Evolutionary conservation across 2,329 filamentous ascomycete species (phyloP).

Genomic region (Phyllosticta citrichinensis): DNA sequence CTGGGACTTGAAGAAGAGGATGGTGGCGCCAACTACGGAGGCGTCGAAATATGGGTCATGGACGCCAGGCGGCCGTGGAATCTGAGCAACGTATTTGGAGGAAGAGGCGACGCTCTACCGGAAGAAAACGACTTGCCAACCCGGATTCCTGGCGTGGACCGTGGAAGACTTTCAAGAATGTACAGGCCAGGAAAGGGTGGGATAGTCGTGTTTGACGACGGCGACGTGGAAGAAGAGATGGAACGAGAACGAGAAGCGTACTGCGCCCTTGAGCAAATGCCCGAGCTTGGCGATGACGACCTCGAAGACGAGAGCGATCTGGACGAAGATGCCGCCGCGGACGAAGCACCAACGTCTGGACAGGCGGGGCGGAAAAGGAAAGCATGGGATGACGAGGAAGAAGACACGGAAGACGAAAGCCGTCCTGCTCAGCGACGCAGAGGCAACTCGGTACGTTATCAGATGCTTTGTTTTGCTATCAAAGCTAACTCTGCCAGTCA

Average conservation of each 20-base stretch:
- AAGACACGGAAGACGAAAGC: constrained; percentile 54
- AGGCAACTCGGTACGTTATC: constrained; percentile 68
- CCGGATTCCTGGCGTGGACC: constrained; percentile 50
- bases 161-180: constrained; percentile 58
- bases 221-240: constrained; percentile 82
- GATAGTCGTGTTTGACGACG: constrained; percentile 90
- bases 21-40: constrained; percentile 54
- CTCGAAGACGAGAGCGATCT: constrained; percentile 50
- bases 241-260: constrained; percentile 69
- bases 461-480: neutral
- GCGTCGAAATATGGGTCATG: constrained; percentile 92
- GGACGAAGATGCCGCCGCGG: constrained; percentile 24
- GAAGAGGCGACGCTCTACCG: constrained; percentile 21
- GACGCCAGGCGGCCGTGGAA: constrained; percentile 94
- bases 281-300: constrained; percentile 68
- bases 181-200: constrained; percentile 77
- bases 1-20: constrained; percentile 68
- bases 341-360: constrained; percentile 22
- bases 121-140: constrained; percentile 24
- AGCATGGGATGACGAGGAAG: constrained; percentile 48
- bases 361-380: constrained; percentile 31
- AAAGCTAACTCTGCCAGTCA: constrained; percentile 36
- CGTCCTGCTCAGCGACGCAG: constrained; percentile 70
- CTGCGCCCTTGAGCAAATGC: constrained; percentile 79
- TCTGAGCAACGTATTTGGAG: constrained; percentile 82